phyloP scores from a whole-genome alignment of 331 rosid genomes.

The Erythrophleum ivorense region DNA sequence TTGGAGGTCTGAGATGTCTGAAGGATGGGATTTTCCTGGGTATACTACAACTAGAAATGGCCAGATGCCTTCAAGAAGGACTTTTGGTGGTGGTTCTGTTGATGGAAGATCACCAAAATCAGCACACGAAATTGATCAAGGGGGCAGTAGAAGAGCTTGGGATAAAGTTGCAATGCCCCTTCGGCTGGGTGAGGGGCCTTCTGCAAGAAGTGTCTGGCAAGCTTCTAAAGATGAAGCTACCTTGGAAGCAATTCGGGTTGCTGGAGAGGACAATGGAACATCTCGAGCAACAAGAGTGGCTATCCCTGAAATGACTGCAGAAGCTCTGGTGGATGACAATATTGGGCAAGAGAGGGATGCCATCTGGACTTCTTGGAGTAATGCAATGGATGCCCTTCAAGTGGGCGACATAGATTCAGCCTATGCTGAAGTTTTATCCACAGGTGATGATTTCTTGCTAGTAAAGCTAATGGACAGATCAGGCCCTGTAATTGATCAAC shows the following conservation, averaged over 20 bases:
- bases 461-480: slow-evolving; percentile 93
- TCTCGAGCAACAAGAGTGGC: slow-evolving; percentile 81
- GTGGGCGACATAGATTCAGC: slow-evolving; percentile 87
- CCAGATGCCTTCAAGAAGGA: slow-evolving; percentile 76
- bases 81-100: slow-evolving; percentile 59
- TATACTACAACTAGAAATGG: slow-evolving; percentile 80
- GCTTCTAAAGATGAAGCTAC: slow-evolving; percentile 99
- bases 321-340: slow-evolving; percentile 77
- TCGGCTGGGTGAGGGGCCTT: slow-evolving; percentile 96
- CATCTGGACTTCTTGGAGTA: slow-evolving; percentile 90
- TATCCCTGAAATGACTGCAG: slow-evolving; percentile 82
- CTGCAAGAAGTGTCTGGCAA: slow-evolving; percentile 99
- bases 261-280: slow-evolving; percentile 89
- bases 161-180: slow-evolving; percentile 80
- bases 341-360: slow-evolving; percentile 81
- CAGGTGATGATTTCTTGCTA: slow-evolving; percentile 85
- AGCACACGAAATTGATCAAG: slow-evolving; percentile 77
- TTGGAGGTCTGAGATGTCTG: slow-evolving; percentile 85
- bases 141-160: slow-evolving; percentile 90
- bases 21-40: slow-evolving; percentile 78
- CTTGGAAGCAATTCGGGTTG: slow-evolving; percentile 93
- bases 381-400: slow-evolving; percentile 94
- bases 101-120: slow-evolving; percentile 91
- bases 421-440: slow-evolving; percentile 82
- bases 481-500: slow-evolving; percentile 87